Conservation (phyloP, 306 rosid genomes). For the Lathyrus sativus region DNA sequence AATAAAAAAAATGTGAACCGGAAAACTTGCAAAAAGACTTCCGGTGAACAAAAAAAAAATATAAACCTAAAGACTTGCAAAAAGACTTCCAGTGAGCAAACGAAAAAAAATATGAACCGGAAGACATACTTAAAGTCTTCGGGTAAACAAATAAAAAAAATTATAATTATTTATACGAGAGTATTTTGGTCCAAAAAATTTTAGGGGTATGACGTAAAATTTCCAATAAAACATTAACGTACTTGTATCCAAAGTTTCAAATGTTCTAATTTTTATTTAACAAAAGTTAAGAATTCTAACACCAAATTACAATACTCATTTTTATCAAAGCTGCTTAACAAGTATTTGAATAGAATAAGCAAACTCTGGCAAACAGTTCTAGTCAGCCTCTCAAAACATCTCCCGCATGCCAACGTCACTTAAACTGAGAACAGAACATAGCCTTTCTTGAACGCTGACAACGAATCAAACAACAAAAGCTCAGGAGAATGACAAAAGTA, state of each 20-base stretch:
- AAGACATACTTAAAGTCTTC: too few species aligned
- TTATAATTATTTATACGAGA: too few species aligned
- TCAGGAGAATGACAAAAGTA: conserved; percentile 16
- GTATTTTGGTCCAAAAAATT: too few species aligned
- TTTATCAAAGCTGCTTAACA: conserved; percentile 27
- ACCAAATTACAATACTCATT: conserved; percentile 23
- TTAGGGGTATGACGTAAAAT: too few species aligned
- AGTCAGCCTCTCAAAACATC: conserved; percentile 27
- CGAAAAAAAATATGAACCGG: too few species aligned
- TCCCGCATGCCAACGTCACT: conserved; percentile 33
- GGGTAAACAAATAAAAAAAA: too few species aligned
- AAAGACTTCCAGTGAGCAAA: too few species aligned
- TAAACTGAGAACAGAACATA: conserved; percentile 13
- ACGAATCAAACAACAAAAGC: conserved; percentile 15
- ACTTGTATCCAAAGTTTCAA: neutral
- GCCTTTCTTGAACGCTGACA: conserved; percentile 7
- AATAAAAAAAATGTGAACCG: too few species aligned
- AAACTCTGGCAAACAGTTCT: neutral
- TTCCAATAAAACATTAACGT: neutral
- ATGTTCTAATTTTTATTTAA: conserved; percentile 21
- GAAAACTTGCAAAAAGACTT: too few species aligned
- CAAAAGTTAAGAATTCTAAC: conserved; percentile 17
- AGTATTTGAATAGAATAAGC: conserved; percentile 21
- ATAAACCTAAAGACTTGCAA: too few species aligned
- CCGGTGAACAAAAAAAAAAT: too few species aligned